Base-by-base conservation (phyloP, 148 eudicot species). In the Polygonum maritimum region DNA sequence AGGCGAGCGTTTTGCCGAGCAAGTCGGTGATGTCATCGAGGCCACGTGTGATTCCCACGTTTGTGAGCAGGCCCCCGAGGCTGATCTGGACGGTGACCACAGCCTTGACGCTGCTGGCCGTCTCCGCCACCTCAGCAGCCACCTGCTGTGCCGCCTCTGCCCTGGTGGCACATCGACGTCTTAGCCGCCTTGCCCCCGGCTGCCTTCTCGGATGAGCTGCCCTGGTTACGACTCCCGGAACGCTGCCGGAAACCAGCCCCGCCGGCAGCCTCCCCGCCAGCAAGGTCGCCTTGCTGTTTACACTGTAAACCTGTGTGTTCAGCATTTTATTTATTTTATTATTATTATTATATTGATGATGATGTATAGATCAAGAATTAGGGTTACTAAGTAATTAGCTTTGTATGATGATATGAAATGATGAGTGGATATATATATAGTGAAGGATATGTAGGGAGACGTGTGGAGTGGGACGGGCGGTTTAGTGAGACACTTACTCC, bases 11-110 rank as follows among this genome's bases (percentile, higher is more conserved):
- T 76, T 80, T 80, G 14, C 85, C 87, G 45, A 82, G 48, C 45
- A 82, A 16, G 65, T 85, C 88, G 21, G 69, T 7, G 7, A 82
- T 49, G 51, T 82, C 87, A 67, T 84, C 87, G 2, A 79, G 73
- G 9, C 85, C 87, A 16, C 78, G 62, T 22, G 33, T 67, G 1
- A 84, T 0, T 7, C 77, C 77, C 1, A 82, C 0, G 71, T 79
- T 76, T 9, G 49, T n/a, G 13, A 84, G 21, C 4, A 69, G 11
- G 16, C 79, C 85, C 13, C 80, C 82, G 39, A 77, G 10, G 1
- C 79, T 73, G 2, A 76, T 77, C 75, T 74, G 36, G 7, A 83
- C 85, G 4, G 67, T 78, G n/a, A 82, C 77, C 8, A 57, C 22
- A 8, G 84, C 88, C 72, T 78, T 85, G 6, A 80, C 74, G 0